phyloP scores from a whole-genome alignment of 1,284 basidiomycete genomes.

The Puccinia coronata region DNA sequence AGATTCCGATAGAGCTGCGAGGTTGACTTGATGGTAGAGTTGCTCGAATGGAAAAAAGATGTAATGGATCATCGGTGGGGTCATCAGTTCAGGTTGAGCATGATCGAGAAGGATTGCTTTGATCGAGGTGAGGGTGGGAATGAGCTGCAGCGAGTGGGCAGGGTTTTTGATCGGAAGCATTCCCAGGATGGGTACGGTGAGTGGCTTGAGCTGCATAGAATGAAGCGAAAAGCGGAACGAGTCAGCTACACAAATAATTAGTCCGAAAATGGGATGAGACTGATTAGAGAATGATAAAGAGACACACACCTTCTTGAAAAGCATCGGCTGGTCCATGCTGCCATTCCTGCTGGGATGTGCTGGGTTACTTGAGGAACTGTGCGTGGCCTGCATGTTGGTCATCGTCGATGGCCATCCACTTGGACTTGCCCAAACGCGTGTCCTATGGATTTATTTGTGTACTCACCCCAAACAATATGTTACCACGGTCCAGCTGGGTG shows the following conservation, averaged over 20 bases:
- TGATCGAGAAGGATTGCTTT: conserved; percentile 11
- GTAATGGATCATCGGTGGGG: conserved; percentile 32
- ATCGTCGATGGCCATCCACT: not conserved
- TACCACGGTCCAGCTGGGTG: no score
- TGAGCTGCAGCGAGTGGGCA: not conserved
- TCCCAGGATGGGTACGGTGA: conserved; percentile 24
- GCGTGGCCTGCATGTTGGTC: not conserved
- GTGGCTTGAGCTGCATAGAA: conserved; percentile 24
- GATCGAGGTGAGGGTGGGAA: not conserved
- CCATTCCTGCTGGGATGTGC: not conserved
- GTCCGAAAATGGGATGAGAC: not conserved
- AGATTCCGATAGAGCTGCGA: conserved; percentile 5
- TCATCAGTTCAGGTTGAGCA: not conserved
- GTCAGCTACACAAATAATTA: not conserved
- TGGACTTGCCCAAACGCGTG: no score
- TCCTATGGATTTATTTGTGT: no score
- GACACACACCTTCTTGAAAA: not conserved
- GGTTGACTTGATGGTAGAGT: conserved; percentile 21
- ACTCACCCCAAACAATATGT: no score
- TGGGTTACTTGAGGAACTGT: conserved; percentile 6
- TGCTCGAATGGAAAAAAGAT: conserved; percentile 32
- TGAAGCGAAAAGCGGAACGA: not conserved
- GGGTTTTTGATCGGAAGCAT: conserved; percentile 10
- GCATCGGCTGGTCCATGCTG: not conserved
- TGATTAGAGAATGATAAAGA: no score